Evolutionary conservation across 495 filamentous ascomycete genomes (phyloP), one percentile per base, ranked within the genome.

Genomic region (Podospora bellae-mahoneyi): DNA sequence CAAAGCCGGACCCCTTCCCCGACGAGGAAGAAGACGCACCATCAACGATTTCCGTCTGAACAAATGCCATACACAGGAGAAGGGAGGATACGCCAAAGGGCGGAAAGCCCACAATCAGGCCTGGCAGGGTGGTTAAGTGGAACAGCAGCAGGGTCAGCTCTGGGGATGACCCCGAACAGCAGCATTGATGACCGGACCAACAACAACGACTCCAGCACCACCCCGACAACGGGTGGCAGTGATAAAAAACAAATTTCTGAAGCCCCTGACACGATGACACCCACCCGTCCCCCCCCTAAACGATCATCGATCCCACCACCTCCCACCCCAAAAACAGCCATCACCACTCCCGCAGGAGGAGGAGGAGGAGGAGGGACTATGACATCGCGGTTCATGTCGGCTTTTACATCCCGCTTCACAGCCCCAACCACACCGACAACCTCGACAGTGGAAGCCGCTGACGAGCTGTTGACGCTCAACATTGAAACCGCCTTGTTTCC

Each of bases 381-480:
- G 30, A 63, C 77, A n/a, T 80, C 81, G 53, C 78, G 81, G 27
- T 77, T 83, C 64, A 78, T 83, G 73, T 80, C 80, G 18, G 80
- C 78, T 32, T 71, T 83, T 30, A 78, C 80, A 18, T 78, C 78
- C 3, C 75, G 79, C 9, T 77, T 83, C 55, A 78, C 76, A n/a
- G 71, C 68, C 48, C 76, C 78, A 13, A 64, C 72, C 13, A 68
- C 71, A 5, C 69, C 68, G 4, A 48, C 71, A 7, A 57, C 60
- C 15, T 44, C 6, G 18, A 48, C 7, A 5, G 18, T 48, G 39
- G 39, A 48, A 3, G 19, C 66, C 60, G 66, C 86, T 64, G 89
- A 92, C 71, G 89, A 91, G 68, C 81, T 92, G 54, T 80, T 87
- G 65, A 86, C 84, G 67, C 78, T 92, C 23, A 84, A 91, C 74